A percentile compares a stretch with the other conserved stretches of the same genome.
Conservation (phyloP, 1,284 basidiomycete species). For the Malassezia sp. region DNA sequence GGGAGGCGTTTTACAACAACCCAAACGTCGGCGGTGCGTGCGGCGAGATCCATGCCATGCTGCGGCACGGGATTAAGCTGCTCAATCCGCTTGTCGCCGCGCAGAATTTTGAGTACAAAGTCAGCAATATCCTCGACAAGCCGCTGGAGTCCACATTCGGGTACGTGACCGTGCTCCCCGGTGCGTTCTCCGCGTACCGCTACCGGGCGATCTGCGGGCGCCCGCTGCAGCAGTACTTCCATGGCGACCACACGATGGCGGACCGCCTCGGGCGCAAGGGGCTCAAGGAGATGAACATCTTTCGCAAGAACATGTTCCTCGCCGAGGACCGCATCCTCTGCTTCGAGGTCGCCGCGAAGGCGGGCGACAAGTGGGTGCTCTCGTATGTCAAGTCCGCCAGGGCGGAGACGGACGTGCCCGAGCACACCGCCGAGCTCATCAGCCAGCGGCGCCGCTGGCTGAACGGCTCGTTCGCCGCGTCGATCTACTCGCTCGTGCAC, state of each 20-base stretch:
- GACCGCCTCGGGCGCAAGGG: constrained; percentile 85
- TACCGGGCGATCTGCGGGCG: constrained; percentile 80
- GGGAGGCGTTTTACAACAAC: constrained; percentile 46
- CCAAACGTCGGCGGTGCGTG: constrained; percentile 43
- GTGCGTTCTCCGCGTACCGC: constrained; percentile 90
- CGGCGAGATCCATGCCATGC: constrained; percentile 46
- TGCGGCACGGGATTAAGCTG: constrained; percentile 40
- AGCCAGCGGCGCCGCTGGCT: constrained; percentile 88
- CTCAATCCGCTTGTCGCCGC: constrained; percentile 54
- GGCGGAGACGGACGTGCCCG: constrained; percentile 87
- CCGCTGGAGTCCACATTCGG: constrained; percentile 89
- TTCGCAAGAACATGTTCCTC: constrained; percentile 60
- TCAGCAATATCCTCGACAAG: constrained; percentile 66
- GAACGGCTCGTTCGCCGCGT: constrained; percentile 92
- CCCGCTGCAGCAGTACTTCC: constrained; percentile 93
- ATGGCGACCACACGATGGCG: constrained; percentile 74
- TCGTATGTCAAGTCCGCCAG: constrained; percentile 91
- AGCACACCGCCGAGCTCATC: constrained; percentile 66
- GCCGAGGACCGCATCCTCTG: constrained; percentile 68
- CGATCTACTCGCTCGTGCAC: constrained; percentile 76
- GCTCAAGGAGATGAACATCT: constrained; percentile 94
- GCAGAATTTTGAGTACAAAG: constrained; percentile 95
- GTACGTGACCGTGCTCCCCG: constrained; percentile 78
- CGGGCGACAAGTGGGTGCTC: constrained; percentile 68
- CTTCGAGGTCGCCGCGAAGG: constrained; percentile 90